A percentile compares a stretch with the other conserved stretches of the same genome.
These are phyloP conservation scores for Colletotrichum somersetense DNA, from an alignment of 2,329 filamentous ascomycete genomes.

Conservation along the genomic window DNA sequence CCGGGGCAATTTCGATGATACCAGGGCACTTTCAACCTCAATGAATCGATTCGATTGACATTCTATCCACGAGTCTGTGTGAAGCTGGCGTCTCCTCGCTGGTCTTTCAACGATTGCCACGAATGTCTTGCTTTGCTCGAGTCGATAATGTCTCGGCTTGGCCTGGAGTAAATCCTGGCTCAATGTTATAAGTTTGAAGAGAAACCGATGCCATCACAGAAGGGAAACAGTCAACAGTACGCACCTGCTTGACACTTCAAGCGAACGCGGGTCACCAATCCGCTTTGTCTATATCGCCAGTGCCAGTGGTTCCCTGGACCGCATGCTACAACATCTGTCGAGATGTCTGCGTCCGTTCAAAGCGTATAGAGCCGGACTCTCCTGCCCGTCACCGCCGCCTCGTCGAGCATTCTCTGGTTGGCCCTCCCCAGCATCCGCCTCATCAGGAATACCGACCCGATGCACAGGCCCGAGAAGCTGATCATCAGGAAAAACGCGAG, in stretches of 20 bases:
- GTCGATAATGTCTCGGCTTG: background rate
- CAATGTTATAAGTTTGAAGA: background rate
- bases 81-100: too few species aligned
- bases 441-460: constrained; percentile 33
- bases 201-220: background rate
- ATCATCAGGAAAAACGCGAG: constrained; percentile 47
- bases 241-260: background rate
- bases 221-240: too few species aligned
- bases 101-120: background rate
- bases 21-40: background rate
- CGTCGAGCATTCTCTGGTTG: constrained; percentile 27
- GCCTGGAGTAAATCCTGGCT: background rate
- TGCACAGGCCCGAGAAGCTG: constrained; percentile 23
- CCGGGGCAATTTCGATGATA: background rate
- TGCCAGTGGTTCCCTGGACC: background rate
- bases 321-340: background rate
- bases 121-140: too few species aligned
- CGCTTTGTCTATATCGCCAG: background rate
- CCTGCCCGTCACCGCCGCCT: constrained; percentile 24
- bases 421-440: constrained; percentile 29
- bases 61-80: background rate
- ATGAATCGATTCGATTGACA: background rate
- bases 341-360: background rate
- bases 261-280: background rate
- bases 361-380: constrained; percentile 28